phyloP scores from a whole-genome alignment of 768 basidiomycete species.

The Leccinum broughii region DNA sequence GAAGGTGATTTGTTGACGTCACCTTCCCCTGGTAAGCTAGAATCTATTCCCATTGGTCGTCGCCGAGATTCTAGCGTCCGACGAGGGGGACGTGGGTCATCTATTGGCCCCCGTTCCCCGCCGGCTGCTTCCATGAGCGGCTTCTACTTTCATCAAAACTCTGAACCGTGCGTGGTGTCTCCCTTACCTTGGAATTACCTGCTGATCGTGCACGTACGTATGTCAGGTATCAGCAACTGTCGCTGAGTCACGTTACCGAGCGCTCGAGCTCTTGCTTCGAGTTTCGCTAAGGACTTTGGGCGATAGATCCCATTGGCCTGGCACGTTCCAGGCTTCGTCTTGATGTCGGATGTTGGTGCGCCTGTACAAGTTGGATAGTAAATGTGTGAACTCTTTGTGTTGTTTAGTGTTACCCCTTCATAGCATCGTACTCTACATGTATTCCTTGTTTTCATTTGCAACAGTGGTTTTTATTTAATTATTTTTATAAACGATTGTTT shows the following conservation, averaged over 20 bases:
- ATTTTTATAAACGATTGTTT: not conserved
- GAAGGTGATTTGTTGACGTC: slow-evolving; percentile 31
- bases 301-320: slow-evolving; percentile 5
- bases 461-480: not conserved
- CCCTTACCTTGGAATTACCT: slow-evolving; percentile 2
- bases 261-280: slow-evolving; percentile 77
- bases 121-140: slow-evolving; percentile 79
- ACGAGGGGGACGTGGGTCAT: slow-evolving; percentile 45
- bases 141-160: slow-evolving; percentile 93
- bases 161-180: slow-evolving; percentile 73
- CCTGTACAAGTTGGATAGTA: slow-evolving; percentile 13
- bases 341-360: slow-evolving; percentile 7
- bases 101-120: slow-evolving; percentile 46
- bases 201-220: slow-evolving; percentile 11
- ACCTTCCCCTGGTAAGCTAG: slow-evolving; percentile 37
- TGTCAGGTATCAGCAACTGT: slow-evolving; percentile 84
- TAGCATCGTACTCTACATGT: slow-evolving; percentile 19
- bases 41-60: slow-evolving; percentile 38
- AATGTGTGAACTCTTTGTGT: slow-evolving; percentile 15
- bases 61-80: slow-evolving; percentile 50
- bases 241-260: slow-evolving; percentile 76
- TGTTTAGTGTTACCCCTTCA: slow-evolving; percentile 23
- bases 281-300: slow-evolving; percentile 59
- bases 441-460: slow-evolving; percentile 11
- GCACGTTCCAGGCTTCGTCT: slow-evolving; percentile 2